phyloP scores from a whole-genome alignment of 106 monocot species.

The Acanthochlamys bracteata region DNA sequence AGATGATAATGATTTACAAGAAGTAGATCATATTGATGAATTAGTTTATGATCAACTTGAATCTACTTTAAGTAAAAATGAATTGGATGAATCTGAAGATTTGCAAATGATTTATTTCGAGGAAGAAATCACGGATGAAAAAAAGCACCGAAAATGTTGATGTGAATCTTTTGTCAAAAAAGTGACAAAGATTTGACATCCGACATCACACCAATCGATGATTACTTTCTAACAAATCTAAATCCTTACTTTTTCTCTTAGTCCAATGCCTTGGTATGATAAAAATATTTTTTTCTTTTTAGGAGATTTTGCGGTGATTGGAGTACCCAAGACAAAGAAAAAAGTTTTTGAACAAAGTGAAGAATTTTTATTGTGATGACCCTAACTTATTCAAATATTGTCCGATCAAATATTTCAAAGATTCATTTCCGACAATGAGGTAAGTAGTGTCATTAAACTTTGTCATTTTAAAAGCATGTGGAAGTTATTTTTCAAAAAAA shows the following conservation, averaged over 20 bases:
- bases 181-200: not conserved
- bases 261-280: not conserved
- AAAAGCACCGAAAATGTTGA: not conserved
- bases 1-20: too few relatives aligned
- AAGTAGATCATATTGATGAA: too few relatives aligned
- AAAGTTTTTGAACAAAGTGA: not conserved
- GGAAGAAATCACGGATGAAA: slow-evolving; percentile 1
- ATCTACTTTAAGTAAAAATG: too few relatives aligned
- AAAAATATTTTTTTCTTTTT: not conserved
- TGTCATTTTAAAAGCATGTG: not conserved
- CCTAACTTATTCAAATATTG: not conserved
- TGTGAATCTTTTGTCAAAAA: not conserved
- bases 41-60: too few relatives aligned
- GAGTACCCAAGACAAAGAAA: not conserved
- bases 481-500: not conserved
- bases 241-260: not conserved
- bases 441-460: not conserved
- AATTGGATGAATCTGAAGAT: too few relatives aligned
- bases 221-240: too few relatives aligned
- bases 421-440: not conserved
- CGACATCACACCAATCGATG: too few relatives aligned
- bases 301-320: not conserved
- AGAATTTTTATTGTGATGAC: not conserved
- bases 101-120: too few relatives aligned
- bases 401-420: not conserved